Conservation (phyloP, 2,329 filamentous ascomycete species). For the Eutypa lata region DNA sequence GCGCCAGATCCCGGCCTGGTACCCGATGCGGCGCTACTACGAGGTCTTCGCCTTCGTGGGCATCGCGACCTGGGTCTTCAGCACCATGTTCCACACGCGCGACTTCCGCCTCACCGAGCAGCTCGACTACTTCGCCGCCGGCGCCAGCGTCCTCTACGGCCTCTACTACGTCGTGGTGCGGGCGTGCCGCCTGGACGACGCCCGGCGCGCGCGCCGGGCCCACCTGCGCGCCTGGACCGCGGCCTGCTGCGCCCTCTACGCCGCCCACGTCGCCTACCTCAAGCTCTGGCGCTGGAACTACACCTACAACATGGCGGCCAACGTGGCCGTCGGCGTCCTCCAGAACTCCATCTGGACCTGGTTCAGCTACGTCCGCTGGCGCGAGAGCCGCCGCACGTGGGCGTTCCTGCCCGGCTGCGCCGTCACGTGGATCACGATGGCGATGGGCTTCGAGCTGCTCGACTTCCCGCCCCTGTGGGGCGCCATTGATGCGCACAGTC, state of each 20-base stretch:
- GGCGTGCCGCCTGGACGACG: slow-evolving; percentile 75
- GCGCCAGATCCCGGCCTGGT: slow-evolving; percentile 65
- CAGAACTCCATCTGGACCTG: slow-evolving; percentile 83
- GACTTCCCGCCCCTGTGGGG: slow-evolving; percentile 86
- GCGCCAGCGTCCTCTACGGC: slow-evolving; percentile 85
- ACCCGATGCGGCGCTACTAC: slow-evolving; percentile 79
- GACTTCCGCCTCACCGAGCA: slow-evolving; percentile 87
- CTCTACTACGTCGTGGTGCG: slow-evolving; percentile 81
- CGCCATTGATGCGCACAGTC: slow-evolving; percentile 84
- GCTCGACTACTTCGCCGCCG: slow-evolving; percentile 93
- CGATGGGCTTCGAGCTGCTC: slow-evolving; percentile 93
- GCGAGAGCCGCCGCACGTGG: slow-evolving; percentile 70
- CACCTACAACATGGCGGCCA: slow-evolving; percentile 96
- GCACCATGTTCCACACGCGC: slow-evolving; percentile 86
- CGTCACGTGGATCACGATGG: slow-evolving; percentile 85
- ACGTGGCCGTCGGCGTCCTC: slow-evolving; percentile 75
- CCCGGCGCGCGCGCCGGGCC: slow-evolving; percentile 36
- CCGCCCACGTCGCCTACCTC: slow-evolving; percentile 76
- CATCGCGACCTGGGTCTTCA: slow-evolving; percentile 80
- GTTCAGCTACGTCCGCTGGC: slow-evolving; percentile 75
- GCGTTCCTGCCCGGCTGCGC: slow-evolving; percentile 86
- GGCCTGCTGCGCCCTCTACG: slow-evolving; percentile 69
- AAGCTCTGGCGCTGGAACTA: slow-evolving; percentile 90
- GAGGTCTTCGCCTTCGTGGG: slow-evolving; percentile 76
- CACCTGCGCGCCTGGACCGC: slow-evolving; percentile 73